Conservation (phyloP, 169 alveolate species). For the Plasmodium yoelii region DNA sequence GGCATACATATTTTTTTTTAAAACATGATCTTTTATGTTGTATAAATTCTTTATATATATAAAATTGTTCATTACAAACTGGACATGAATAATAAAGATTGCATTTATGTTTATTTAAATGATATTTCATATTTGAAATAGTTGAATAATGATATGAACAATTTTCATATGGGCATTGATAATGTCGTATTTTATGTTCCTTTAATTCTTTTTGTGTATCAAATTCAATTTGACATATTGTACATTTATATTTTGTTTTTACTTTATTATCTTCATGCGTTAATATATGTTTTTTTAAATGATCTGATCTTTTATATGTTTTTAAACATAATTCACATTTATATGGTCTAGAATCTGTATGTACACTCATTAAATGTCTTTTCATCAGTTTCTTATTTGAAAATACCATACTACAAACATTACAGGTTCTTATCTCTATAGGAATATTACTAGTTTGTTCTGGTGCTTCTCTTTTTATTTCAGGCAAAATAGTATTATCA, state of each 20-base stretch:
- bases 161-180: constrained; percentile 76
- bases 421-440: constrained; percentile 51
- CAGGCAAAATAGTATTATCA: neutral
- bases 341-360: constrained; percentile 60
- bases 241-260: constrained; percentile 38
- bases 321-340: constrained; percentile 78
- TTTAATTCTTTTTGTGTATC: constrained; percentile 46
- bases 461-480: neutral
- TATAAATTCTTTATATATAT: constrained; percentile 64
- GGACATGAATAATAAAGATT: constrained; percentile 45
- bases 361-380: constrained; percentile 73
- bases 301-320: constrained; percentile 81
- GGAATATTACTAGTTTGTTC: constrained; percentile 19
- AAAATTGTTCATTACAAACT: constrained; percentile 28
- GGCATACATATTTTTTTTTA: constrained; percentile 56
- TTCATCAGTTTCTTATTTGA: constrained; percentile 71
- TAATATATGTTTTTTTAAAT: constrained; percentile 78
- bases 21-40: constrained; percentile 55
- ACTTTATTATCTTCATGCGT: constrained; percentile 69
- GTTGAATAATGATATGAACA: constrained; percentile 68
- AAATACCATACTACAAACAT: constrained; percentile 59
- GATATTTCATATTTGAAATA: constrained; percentile 68
- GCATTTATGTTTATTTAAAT: constrained; percentile 66
- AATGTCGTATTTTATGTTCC: constrained; percentile 29
- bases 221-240: constrained; percentile 35